Base-by-base conservation (phyloP, 2,329 filamentous ascomycete species). In the Fusarium clavum region DNA sequence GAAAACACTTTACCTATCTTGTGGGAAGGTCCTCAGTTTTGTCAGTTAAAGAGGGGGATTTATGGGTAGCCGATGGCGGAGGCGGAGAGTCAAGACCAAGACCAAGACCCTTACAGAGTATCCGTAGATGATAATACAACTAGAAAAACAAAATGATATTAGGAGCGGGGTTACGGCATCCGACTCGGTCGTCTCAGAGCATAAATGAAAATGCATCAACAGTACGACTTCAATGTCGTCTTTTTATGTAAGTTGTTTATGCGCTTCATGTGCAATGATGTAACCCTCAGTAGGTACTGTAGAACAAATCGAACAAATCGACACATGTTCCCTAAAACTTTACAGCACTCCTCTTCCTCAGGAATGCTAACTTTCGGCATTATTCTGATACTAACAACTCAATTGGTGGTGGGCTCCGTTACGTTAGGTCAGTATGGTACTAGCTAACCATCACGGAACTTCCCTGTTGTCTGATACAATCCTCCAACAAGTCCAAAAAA, bases 261-360 rank as follows among this genome's bases (percentile, higher is more conserved):
- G 62, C 34, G 34, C 44, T 49, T 46, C 41, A 61, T 57, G 55
- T 64, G 53, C 22, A 40, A 63, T 69, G 52, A 71, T 64, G 68
- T 46, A 69, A 68, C 48, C 29, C 49, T 14, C 25, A 45, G 18
- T 38, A 10, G 34, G 18, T n/a, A 22, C 30, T 24, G 40, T 32
- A 29, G 62, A 59, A 51, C 30, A 58, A 66, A 66, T 70, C 34
- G 60, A 64, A 38, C 34, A 56, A 62, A 57, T 68, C 41, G 57
- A 57, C 41, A 46, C 47, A 40, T 32, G 30, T 47, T 55, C 56
- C 40, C n/a, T 53, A 47, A 46, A 64, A 47, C 61, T 57, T 27
- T 41, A 54, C 32, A 27, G 48, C 13, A 52, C 48, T 52, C 22
- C 48, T 40, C 32, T 40, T n/a, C 32, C 24, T 24, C 20, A 24